Conservation (phyloP, 2,329 filamentous ascomycete species). For the Aspergillus pseudonomiae region DNA sequence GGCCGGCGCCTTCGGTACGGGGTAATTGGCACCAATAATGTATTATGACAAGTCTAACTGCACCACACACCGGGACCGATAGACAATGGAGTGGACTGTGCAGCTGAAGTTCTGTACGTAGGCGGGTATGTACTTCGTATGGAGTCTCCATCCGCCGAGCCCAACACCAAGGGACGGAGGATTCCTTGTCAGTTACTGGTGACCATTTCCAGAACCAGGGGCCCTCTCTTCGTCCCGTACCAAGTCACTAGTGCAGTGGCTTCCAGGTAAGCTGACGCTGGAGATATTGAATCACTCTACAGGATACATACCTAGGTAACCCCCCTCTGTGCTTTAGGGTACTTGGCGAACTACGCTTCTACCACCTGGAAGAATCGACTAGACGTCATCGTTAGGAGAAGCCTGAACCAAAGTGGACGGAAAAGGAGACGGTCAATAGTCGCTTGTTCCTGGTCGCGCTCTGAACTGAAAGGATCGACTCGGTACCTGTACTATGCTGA, state of each 20-base stretch:
- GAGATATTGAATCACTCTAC: not conserved
- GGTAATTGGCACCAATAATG: constrained; percentile 11
- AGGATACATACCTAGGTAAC: not conserved
- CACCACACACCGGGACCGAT: constrained; percentile 7
- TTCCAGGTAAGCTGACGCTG: not conserved
- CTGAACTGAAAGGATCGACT: not conserved
- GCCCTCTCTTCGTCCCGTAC: not conserved
- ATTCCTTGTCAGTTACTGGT: constrained; percentile 11
- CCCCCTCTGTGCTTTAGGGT: not conserved
- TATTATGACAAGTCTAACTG: constrained; percentile 19
- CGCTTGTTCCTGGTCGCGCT: not conserved
- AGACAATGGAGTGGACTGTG: constrained; percentile 3
- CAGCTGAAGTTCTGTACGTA: not conserved
- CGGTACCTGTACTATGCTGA: not conserved
- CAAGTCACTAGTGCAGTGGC: not conserved
- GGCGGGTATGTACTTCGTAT: constrained; percentile 11
- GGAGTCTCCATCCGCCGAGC: not conserved
- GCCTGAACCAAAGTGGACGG: not conserved
- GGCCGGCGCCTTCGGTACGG: not conserved
- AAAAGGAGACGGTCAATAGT: not conserved
- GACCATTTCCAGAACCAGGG: constrained; percentile 16
- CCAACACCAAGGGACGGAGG: constrained; percentile 8
- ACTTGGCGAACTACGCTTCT: constrained; percentile 5
- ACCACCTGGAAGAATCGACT: not conserved
- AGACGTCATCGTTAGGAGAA: not conserved